A percentile compares a stretch with the other conserved stretches of the same genome.
Evolutionary conservation across 1,284 basidiomycete species (phyloP).

Genomic region (Ganoderma sp.): DNA sequence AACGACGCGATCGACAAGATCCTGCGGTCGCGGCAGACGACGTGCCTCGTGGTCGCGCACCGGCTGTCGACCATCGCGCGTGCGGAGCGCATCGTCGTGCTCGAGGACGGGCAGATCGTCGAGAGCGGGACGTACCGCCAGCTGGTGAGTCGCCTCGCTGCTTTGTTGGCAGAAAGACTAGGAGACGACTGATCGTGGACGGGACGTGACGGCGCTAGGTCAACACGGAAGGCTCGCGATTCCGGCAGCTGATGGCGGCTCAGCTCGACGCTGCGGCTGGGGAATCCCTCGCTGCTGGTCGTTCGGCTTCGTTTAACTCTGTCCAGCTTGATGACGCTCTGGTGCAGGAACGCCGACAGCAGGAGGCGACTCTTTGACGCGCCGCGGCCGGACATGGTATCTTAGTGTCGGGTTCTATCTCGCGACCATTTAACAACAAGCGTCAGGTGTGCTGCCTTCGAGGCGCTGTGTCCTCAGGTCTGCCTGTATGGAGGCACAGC

Average conservation of each 20-base stretch:
- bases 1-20: constrained; percentile 94
- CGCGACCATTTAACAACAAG: neutral
- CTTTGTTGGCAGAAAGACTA: neutral
- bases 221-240: constrained; percentile 70
- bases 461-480: neutral
- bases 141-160: constrained; percentile 54
- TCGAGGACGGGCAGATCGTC: constrained; percentile 85
- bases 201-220: constrained; percentile 55
- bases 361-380: neutral
- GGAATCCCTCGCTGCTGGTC: constrained; percentile 20
- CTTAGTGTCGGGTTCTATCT: neutral
- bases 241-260: constrained; percentile 85
- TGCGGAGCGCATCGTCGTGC: constrained; percentile 84
- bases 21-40: constrained; percentile 75
- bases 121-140: constrained; percentile 87
- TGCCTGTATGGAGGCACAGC: neutral
- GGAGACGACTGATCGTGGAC: constrained; percentile 11
- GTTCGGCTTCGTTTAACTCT: neutral
- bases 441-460: neutral
- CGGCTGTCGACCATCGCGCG: constrained; percentile 84
- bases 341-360: neutral
- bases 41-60: constrained; percentile 90
- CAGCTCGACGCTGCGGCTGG: constrained; percentile 68
- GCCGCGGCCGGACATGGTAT: no score
- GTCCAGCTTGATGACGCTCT: neutral